These are phyloP conservation scores for Botrytis pseudocinerea DNA, from an alignment of 2,329 filamentous ascomycete genomes.

Conservation along the genomic window DNA sequence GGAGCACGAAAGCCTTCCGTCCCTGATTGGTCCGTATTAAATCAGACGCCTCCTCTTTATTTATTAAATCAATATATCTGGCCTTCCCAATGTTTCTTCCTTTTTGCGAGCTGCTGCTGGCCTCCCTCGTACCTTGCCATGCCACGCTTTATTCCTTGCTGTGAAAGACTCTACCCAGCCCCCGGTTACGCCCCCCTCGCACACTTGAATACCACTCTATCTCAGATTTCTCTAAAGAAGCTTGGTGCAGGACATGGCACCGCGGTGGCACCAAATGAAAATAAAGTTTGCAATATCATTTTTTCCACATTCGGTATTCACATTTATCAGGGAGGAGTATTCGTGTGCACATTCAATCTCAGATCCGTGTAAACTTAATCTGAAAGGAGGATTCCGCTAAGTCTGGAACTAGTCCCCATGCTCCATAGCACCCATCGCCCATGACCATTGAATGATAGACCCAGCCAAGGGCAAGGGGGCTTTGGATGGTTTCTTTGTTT, in stretches of 20 bases:
- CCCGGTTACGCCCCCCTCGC: slow-evolving; percentile 8
- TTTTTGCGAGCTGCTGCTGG: neutral
- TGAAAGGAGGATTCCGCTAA: neutral
- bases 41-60: neutral
- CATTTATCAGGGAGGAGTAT: neutral
- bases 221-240: slow-evolving; percentile 21
- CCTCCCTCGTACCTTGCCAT: slow-evolving; percentile 8
- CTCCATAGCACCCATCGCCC: neutral
- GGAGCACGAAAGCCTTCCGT: neutral
- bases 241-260: slow-evolving; percentile 31
- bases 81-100: neutral
- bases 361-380: neutral
- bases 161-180: neutral
- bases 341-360: neutral
- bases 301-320: neutral
- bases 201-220: neutral
- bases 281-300: neutral
- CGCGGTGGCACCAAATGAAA: neutral
- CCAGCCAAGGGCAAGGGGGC: neutral
- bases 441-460: neutral
- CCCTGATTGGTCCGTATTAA: neutral
- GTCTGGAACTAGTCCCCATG: neutral
- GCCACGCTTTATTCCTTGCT: slow-evolving; percentile 14
- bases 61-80: neutral
- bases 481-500: neutral